Percentiles rank a stretch among this genome's conserved stretches.
These are phyloP conservation scores for Sarcodon aspratus DNA, from an alignment of 768 basidiomycete genomes.

Conservation along the genomic window DNA sequence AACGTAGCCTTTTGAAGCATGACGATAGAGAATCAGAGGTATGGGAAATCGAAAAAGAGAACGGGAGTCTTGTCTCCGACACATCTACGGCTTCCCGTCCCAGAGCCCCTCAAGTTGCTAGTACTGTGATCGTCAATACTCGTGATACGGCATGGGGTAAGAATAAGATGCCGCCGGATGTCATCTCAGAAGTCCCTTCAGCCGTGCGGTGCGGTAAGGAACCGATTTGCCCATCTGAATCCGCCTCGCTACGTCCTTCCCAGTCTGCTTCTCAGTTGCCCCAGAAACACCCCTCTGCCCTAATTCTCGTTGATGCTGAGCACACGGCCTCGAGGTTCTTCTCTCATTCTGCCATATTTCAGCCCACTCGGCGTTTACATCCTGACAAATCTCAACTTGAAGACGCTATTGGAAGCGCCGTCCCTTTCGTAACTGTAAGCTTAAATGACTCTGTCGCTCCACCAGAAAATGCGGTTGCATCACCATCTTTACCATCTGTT, in stretches of 20 bases:
- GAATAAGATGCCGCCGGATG: background rate
- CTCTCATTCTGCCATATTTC: background rate
- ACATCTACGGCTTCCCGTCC: conserved; percentile 4
- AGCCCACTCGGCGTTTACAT: background rate
- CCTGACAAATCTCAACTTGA: background rate
- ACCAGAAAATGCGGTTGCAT: no score
- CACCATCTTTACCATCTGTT: no score
- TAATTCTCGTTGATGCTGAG: background rate
- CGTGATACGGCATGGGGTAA: conserved; percentile 17
- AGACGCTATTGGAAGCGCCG: background rate
- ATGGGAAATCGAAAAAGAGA: conserved; percentile 56
- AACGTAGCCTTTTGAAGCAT: background rate
- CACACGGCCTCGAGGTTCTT: conserved; percentile 6
- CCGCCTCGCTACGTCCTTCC: conserved; percentile 30
- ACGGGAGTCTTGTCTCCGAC: conserved; percentile 5
- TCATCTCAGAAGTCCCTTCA: background rate
- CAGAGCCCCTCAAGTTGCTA: conserved; percentile 5
- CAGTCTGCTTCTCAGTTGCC: conserved; percentile 44
- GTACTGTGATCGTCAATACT: conserved; percentile 26
- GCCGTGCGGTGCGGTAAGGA: background rate
- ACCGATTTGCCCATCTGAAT: background rate
- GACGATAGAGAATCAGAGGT: conserved; percentile 24
- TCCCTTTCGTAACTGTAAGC: background rate
- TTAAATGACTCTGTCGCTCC: no score
- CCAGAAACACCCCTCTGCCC: background rate